A percentile compares a stretch with the other conserved stretches of the same genome.
phyloP scores from a whole-genome alignment of 2,329 filamentous ascomycete species.

The Xenosphaeropsis pyriputrescens region DNA sequence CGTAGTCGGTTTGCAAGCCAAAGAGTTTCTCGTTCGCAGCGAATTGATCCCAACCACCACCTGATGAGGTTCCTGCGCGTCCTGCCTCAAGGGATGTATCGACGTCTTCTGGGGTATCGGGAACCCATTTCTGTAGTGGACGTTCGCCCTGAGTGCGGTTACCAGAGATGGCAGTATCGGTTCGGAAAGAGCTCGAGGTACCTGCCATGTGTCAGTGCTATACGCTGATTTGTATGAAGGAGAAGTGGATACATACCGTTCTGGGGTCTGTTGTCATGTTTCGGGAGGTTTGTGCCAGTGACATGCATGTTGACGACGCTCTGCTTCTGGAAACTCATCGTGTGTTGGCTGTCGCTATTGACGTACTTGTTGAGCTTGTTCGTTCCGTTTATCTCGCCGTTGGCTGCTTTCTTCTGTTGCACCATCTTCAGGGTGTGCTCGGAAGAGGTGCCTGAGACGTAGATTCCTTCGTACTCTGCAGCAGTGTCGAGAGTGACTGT shows the following conservation, averaged over 20 bases:
- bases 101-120: constrained; percentile 43
- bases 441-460: constrained; percentile 36
- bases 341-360: constrained; percentile 19
- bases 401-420: constrained; percentile 25
- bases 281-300: constrained; percentile 33
- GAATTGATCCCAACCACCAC: constrained; percentile 76
- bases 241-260: constrained; percentile 34
- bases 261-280: constrained; percentile 28
- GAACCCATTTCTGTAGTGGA: constrained; percentile 68
- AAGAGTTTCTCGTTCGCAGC: constrained; percentile 78
- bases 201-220: not conserved
- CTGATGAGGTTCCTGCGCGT: constrained; percentile 10
- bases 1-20: constrained; percentile 77
- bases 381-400: constrained; percentile 24
- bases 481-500: constrained; percentile 42
- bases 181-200: constrained; percentile 53
- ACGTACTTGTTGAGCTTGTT: constrained; percentile 25
- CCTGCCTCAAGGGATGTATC: constrained; percentile 55
- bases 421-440: constrained; percentile 53
- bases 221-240: constrained; percentile 7
- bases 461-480: constrained; percentile 44
- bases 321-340: constrained; percentile 45
- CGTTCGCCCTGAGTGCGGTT: constrained; percentile 56
- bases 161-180: constrained; percentile 78
- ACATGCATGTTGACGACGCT: constrained; percentile 38